A percentile compares a stretch with the other conserved stretches of the same genome.
Evolutionary conservation across 2,329 filamentous ascomycete genomes (phyloP).

Genomic region (Aureobasidium sp.): DNA sequence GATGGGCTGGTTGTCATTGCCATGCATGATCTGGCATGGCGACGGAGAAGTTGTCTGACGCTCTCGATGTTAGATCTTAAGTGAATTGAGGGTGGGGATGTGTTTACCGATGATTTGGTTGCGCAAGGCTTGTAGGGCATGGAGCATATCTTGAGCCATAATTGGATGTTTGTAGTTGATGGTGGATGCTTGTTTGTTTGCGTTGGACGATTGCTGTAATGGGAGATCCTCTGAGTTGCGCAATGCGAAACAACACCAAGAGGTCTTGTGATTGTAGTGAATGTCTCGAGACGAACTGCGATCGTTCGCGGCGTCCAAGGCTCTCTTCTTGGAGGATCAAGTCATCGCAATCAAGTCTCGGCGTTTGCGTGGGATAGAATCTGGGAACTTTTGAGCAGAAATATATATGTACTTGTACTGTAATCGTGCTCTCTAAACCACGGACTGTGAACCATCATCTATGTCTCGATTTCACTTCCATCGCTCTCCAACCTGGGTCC

Average conservation of each 20-base stretch:
- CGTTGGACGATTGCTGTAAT: not conserved
- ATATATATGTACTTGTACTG: not conserved
- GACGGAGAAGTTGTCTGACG: not conserved
- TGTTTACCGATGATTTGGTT: not conserved
- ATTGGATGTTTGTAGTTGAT: not conserved
- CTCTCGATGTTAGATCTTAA: not conserved
- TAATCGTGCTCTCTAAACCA: not conserved
- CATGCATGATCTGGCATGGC: not conserved
- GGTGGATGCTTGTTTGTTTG: not conserved
- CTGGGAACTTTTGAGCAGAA: not conserved
- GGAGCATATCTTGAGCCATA: not conserved
- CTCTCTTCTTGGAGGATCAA: not conserved
- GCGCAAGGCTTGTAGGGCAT: not conserved
- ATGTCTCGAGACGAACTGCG: too few species aligned
- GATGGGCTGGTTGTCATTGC: not conserved
- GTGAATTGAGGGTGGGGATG: not conserved
- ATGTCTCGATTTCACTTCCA: too few species aligned
- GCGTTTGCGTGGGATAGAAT: not conserved
- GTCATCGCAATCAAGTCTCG: not conserved
- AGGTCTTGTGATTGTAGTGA: too few species aligned
- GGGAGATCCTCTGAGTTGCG: not conserved
- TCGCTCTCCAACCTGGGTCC: too few species aligned
- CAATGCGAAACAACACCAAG: not conserved
- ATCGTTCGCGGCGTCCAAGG: too few species aligned
- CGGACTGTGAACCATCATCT: too few species aligned